Base-by-base conservation (phyloP, 1,284 basidiomycete species). In the Sanghuangporus sanghuang region DNA sequence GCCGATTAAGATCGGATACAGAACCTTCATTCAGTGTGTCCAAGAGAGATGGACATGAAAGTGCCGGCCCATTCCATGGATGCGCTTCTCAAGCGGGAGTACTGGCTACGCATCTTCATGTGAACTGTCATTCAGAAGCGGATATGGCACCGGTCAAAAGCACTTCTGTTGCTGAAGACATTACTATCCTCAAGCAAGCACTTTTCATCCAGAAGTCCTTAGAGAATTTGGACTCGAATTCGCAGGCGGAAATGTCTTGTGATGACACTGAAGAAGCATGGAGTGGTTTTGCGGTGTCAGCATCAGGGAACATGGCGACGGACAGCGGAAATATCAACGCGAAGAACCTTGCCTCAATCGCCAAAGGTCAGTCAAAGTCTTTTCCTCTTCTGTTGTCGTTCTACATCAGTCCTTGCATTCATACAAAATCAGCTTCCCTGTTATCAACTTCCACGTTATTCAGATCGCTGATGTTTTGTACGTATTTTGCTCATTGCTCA, bases 201-300 rank as follows among this genome's bases (percentile, higher is more conserved):
- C 60, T 61, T 14, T 14, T 35, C 38, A 32, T 46, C n/a, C 66
- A 67, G 58, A 42, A 40, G 16, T 27, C 27, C 7, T 35, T 65
- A 12, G 61, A 57, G 38, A 48, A 57, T 7, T 16, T 46, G 14
- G 21, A 44, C 57, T 44, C 35, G 49, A 56, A 48, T 23, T 46
- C 14, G 5, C 53, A 57, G 23, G 6, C 16, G 11, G 57, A 59
- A 23, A 46, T 32, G 9, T 49, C 4, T 54, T 40, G 16, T 35
- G 16, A 39, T 42, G 27, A 36, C 32, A 39, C n/a, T 32, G 0
- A 44, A 27, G 14, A 18, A 44, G 39, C 11, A 55, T 6, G 57
- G 35, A 59, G 21, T 12, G 8, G 16, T 50, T 49, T n/a, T 23
- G 7, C 14, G 32, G 18, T 14, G 35, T 27, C 42, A 35, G 16